Evolutionary conservation across 1,284 basidiomycete species (phyloP), one percentile per base, ranked within the genome.

Genomic region (Ustilago vetiveriae): DNA sequence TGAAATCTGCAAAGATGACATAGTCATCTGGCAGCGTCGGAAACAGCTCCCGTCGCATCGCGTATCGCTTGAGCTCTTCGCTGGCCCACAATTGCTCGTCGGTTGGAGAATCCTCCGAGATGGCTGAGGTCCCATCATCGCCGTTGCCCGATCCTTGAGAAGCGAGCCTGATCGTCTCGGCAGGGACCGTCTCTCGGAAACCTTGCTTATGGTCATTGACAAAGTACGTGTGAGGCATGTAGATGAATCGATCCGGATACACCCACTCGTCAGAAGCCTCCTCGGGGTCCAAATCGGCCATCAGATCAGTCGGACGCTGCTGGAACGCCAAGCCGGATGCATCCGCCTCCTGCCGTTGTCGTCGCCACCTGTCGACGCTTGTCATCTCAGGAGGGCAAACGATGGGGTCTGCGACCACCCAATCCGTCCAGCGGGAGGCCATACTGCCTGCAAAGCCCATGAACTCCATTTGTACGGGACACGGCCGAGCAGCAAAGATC

Each of bases 1-100:
- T 88, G 77, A 88, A 88, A 71, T 88, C 87, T 47, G 87, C 86
- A 71, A 88, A 88, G 65, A 88, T 86, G 54, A 88, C 71, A 17
- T 72, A 78, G 59, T 81, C 78, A 43, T 80, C 79, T 5, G 79
- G 85, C 78, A 75, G 85, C 82, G 56, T 82, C 80, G 26, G 84
- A 82, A 54, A 88, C 47, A 75, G 85, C 35, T 75, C 71, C 24
- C 66, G 67, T 56, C 88, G 83, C 74, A 87, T 84, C 19, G 83
- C 76, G 62, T 82, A 82, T 29, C 88, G 83, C 33, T 84, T 83
- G 16, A 74, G 69, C 69, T 86, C 84, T 74, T 88, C 86, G 32
- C 84, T 82, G n/a, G 72, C 71, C 88, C 87, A 88, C 11, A 83
- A 58, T 40, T 80, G 73, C 3, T 83, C 71, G 23, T 63, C 55